Base-by-base conservation (phyloP, 805 yeast species). In the Brettanomyces custersianus region DNA sequence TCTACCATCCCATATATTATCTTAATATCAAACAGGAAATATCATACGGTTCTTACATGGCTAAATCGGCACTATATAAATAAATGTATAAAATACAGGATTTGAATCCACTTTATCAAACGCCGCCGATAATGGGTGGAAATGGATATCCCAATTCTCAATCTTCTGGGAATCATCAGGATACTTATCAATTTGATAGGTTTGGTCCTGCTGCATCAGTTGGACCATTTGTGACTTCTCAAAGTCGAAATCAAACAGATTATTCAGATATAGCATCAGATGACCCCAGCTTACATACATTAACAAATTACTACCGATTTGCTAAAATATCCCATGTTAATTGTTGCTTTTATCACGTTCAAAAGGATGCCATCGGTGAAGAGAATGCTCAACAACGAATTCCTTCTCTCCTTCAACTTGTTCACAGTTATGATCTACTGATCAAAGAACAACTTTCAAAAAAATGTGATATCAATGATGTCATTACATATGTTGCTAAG, bases 241-340 rank as follows among this genome's bases (percentile, higher is more conserved):
- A 13, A 8, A 6, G n/a, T 25, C 15, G 17, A 6, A 25, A 25
- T 25, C 7, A 12, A n/a, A n/a, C 15, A 6, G 28, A 25, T n/a
- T 22, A 22, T 22, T 22, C 11, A 9, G 25, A 22, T 22, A 16
- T 16, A n/a, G 10, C 29, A 10, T n/a, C 29, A 12, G 33, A 34
- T 19, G 48, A 43, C 24, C 55, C 52, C 4, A 42, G 47, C 22
- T 30, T 37, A 1, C 38, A 40, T 7, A 48, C 57, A 1, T 42
- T 44, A n/a, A 55, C 60, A 15, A 57, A 57, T 28, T 55, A 49
- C 35, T 57, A 54, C 38, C 47, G 42, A 27, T 48, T 57, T 34
- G 56, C 59, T 6, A 29, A 37, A 9, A 31, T 53, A 17, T 43
- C 43, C 17, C 43, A 52, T 35, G 49, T 59, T 35, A 52, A 55